A percentile compares a stretch with the other conserved stretches of the same genome.
These are phyloP conservation scores for Parsonsia alboflavescens DNA, from an alignment of 257 asterid species.

Conservation along the genomic window DNA sequence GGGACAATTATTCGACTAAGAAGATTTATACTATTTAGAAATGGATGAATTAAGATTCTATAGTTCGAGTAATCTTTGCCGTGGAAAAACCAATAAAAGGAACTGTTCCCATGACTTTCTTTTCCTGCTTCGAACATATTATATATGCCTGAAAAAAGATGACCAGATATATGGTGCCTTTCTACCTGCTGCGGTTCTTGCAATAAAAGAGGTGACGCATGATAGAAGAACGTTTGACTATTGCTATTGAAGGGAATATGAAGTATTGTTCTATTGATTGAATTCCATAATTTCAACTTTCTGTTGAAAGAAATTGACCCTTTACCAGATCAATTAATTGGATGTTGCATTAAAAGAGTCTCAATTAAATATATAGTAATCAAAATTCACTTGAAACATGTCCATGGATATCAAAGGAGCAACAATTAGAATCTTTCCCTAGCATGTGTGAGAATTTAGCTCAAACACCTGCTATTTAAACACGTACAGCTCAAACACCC, in stretches of 20 bases:
- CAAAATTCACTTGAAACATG: too few relatives aligned
- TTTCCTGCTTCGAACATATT: not conserved
- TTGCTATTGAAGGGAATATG: not conserved
- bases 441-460: too few relatives aligned
- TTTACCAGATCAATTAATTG: not conserved
- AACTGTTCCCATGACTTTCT: not conserved
- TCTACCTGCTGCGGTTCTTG: not conserved
- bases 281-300: not conserved
- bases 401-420: not conserved
- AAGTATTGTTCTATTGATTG: not conserved
- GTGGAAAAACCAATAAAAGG: not conserved
- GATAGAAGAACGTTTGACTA: not conserved
- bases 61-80: not conserved
- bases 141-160: not conserved
- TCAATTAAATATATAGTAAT: not conserved
- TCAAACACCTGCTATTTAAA: too few relatives aligned
- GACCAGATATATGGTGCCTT: not conserved
- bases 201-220: not conserved
- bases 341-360: not conserved
- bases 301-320: conserved; percentile 1
- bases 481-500: too few relatives aligned
- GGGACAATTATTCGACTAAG: too few relatives aligned
- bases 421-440: not conserved
- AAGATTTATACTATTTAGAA: too few relatives aligned
- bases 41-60: too few relatives aligned